A percentile compares a stretch with the other conserved stretches of the same genome.
Evolutionary conservation across 331 rosid species (phyloP).

Genomic region (Ulmus americana): DNA sequence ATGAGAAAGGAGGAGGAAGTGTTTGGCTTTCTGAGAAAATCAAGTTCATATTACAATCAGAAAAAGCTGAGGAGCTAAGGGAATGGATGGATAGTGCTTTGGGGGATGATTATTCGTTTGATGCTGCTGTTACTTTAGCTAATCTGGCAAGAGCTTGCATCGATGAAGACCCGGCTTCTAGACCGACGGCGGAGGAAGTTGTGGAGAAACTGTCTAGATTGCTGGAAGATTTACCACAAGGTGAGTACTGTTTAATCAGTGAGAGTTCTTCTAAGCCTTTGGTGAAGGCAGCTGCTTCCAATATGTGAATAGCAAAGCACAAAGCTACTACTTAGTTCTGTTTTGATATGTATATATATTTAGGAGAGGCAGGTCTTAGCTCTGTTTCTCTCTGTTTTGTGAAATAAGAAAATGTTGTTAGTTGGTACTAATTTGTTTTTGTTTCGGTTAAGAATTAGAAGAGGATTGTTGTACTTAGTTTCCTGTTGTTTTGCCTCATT

Average conservation of each 20-base stretch:
- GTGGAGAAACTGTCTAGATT: slow-evolving; percentile 60
- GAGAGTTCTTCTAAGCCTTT: slow-evolving; percentile 80
- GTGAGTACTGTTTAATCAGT: slow-evolving; percentile 34
- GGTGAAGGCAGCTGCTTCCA: slow-evolving; percentile 43
- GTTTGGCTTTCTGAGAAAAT: slow-evolving; percentile 57
- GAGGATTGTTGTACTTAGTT: not conserved
- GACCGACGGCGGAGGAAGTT: slow-evolving; percentile 71
- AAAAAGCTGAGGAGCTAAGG: slow-evolving; percentile 49
- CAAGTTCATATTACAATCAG: slow-evolving; percentile 47
- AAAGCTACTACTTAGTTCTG: not conserved
- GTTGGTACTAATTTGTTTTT: not conserved
- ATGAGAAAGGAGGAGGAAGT: slow-evolving; percentile 44
- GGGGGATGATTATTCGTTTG: slow-evolving; percentile 64
- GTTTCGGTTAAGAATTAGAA: not conserved
- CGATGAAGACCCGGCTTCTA: slow-evolving; percentile 57
- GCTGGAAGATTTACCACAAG: slow-evolving; percentile 56
- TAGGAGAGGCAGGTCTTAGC: not conserved
- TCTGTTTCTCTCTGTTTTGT: slow-evolving; percentile 1
- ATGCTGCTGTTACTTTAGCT: slow-evolving; percentile 54
- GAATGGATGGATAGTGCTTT: slow-evolving; percentile 82
- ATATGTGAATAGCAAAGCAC: slow-evolving; percentile 23
- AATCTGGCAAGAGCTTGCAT: slow-evolving; percentile 73
- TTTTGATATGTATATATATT: slow-evolving; percentile 1
- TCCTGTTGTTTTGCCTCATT: not conserved
- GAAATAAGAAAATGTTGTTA: slow-evolving; percentile 1